Evolutionary conservation across 2,329 filamentous ascomycete species (phyloP), one percentile per base, ranked within the genome.

Genomic region (Ascochyta fabae): DNA sequence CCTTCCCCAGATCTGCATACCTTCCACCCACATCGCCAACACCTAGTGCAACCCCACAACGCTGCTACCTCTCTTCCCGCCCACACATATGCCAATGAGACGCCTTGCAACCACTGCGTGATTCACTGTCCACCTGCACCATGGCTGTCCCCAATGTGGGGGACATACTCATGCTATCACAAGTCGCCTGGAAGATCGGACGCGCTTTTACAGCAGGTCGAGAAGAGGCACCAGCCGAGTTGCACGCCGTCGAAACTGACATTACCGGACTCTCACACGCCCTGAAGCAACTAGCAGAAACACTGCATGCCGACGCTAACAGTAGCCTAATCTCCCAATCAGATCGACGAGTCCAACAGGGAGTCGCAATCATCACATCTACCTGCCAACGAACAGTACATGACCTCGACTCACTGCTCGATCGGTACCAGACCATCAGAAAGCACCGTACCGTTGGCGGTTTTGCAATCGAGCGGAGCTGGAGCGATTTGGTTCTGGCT

Each of bases 81-180:
- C 9, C n/a, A 5, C 16, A 8, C 41, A 15, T 27, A 5, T 10
- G 19, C 16, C 10, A 12, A 33, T 43, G 5, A 15, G 6, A 23
- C 3, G 23, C 23, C 16, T 43, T 19, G 4, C 36, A 34, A 9
- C 10, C 8, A n/a, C 31, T 27, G n/a, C 29, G 46, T 55, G 52
- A 35, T 10, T 35, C 5, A 23, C 27, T 16, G 27, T 9, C 7
- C 2, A 36, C 42, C 10, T 26, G 24, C 36, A 62, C 50, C 24
- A 76, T 75, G 72, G 51, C 68, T 47, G 65, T 72, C 56, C 72
- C 71, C 53, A 76, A 59, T 26, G 67, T 74, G 54, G 79, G 78
- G 52, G 79, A 80, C 66, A 77, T 80, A 19, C 61, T 81, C 36
- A 77, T 78, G 73, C 70, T 80, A 15, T 79, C 77, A 5, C 78